phyloP scores from a whole-genome alignment of 805 yeast genomes.

The Torulaspora delbrueckii region DNA sequence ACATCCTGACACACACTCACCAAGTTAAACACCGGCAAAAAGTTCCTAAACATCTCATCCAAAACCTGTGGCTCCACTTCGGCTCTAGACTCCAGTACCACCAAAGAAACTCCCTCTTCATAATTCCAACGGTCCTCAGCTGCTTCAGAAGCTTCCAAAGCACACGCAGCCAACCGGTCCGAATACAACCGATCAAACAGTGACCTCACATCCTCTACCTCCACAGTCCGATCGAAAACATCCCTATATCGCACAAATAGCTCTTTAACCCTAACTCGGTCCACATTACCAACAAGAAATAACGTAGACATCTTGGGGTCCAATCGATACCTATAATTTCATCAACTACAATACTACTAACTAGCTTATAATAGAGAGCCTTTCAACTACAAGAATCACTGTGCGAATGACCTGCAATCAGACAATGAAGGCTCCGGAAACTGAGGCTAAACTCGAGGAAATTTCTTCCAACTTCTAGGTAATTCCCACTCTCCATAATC shows the following conservation, averaged over 20 bases:
- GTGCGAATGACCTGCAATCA: background rate
- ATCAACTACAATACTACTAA: background rate
- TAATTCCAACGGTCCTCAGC: slow-evolving; percentile 11
- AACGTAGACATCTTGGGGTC: slow-evolving; percentile 15
- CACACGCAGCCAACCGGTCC: slow-evolving; percentile 17
- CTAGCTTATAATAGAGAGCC: background rate
- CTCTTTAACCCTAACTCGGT: background rate
- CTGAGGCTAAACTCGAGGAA: background rate
- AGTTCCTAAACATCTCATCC: slow-evolving; percentile 14
- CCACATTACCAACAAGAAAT: slow-evolving; percentile 13
- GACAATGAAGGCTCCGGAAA: background rate
- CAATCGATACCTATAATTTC: background rate
- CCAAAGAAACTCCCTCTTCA: slow-evolving; percentile 27
- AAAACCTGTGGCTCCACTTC: slow-evolving; percentile 12
- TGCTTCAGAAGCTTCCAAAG: slow-evolving; percentile 2
- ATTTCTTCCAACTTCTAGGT: background rate
- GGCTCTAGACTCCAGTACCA: slow-evolving; percentile 13
- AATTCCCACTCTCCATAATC: background rate
- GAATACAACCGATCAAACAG: slow-evolving; percentile 20
- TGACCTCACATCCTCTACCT: slow-evolving; percentile 11
- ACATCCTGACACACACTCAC: slow-evolving; percentile 16
- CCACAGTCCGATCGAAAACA: slow-evolving; percentile 12
- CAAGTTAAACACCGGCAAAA: slow-evolving; percentile 27
- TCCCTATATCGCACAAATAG: slow-evolving; percentile 1
- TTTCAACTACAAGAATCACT: background rate